Evolutionary conservation across 73 alveolate genomes (phyloP), one percentile per base, ranked within the genome.

Genomic region (Tetrahymena borealis): DNA sequence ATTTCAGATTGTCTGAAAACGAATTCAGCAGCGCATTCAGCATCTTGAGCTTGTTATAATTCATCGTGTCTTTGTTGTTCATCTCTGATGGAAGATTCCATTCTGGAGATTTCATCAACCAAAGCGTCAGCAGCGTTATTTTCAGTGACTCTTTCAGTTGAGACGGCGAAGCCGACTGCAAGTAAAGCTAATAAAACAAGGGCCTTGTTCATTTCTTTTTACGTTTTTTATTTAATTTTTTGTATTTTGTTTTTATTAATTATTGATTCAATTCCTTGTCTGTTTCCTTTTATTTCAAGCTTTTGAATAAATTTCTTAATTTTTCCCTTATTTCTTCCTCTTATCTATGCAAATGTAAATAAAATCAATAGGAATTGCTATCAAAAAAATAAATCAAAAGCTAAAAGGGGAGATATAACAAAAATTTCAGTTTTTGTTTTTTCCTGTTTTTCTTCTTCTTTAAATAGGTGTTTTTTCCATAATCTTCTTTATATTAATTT

Each of bases 51-150:
- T 1, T 0, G 16, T 4, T 32, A 32, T 60, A 60, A 60, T 60
- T 60, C 85, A 35, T 60, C 85, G 85, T 60, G 85, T 10, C 37
- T 35, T 60, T 60, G 31, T 60, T 60, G 28, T 60, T 60, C 85
- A 1, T 6, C 28, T 60, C 85, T 60, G 85, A 60, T 60, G 2
- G 3, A 13, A n/a, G 37, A 32, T 60, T 60, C 85, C 33, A 60
- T 1, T 20, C 28, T 16, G 85, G n/a, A 24, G 9, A 60, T 32
- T 60, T 60, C 4, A 9, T 60, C 85, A 60, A 60, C 28, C 85
- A 60, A 60, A 60, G 85, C 85, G 28, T 60, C 85, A 60, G 85
- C 85, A 60, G 85, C 85, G n/a, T n/a, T n/a, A 60, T 60, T 60
- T 60, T 60, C 85, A 60, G 35, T 60, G 85, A 60, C 85, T 60